Percentiles rank a stretch among this genome's conserved stretches.
Conservation (phyloP, 192 early-diverging fungal species). For the Backusella australiensis region DNA sequence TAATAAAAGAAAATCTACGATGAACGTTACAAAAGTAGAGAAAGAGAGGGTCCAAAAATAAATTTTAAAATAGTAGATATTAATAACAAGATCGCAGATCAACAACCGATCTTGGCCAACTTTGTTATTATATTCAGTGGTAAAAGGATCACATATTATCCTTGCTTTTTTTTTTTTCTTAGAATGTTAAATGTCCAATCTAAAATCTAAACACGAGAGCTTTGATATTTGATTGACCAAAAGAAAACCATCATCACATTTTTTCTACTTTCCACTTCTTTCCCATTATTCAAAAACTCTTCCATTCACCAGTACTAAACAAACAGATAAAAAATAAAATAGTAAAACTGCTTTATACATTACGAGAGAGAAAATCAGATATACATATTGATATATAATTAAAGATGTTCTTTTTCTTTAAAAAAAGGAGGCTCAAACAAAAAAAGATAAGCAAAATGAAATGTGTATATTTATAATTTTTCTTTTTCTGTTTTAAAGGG, state of each 20-base stretch:
- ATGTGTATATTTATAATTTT: neutral
- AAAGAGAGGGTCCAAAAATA: neutral
- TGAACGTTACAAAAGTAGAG: neutral
- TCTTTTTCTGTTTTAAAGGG: slow-evolving; percentile 1
- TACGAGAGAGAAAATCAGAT: neutral
- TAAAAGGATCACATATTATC: neutral
- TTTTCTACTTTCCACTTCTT: neutral
- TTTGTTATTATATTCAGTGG: neutral
- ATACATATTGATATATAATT: neutral
- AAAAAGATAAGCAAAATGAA: slow-evolving; percentile 5
- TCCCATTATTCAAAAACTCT: neutral
- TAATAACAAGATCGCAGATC: neutral
- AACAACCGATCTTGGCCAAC: neutral
- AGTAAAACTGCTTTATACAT: neutral
- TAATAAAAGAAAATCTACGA: neutral
- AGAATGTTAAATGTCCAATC: neutral
- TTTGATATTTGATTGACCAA: neutral
- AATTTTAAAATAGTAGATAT: neutral
- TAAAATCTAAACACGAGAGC: neutral
- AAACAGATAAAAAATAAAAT: neutral
- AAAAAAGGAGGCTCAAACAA: neutral
- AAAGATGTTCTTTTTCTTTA: neutral
- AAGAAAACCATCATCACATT: neutral
- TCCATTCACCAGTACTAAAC: neutral
- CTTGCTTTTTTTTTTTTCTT: neutral